Conservation (phyloP, 352 stramenopile genomes). For the Plasmopara viticola region DNA sequence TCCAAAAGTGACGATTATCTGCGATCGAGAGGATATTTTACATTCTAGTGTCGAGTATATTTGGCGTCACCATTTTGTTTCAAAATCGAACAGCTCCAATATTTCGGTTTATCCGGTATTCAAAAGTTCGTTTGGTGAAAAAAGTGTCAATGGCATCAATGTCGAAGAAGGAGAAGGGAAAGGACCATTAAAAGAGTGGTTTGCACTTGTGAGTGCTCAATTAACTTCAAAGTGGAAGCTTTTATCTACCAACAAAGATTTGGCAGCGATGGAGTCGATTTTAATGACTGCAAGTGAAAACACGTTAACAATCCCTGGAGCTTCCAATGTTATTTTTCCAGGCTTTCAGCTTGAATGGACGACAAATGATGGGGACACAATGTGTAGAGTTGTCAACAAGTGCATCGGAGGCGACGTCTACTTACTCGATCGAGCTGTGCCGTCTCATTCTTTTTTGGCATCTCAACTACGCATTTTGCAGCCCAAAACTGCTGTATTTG, state of each 20-base stretch:
- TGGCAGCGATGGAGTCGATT: slow-evolving; percentile 4
- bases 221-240: slow-evolving; percentile 43
- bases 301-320: slow-evolving; percentile 31
- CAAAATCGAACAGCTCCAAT: slow-evolving; percentile 4
- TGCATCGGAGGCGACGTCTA: slow-evolving; percentile 32
- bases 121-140: slow-evolving; percentile 62
- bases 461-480: slow-evolving; percentile 37
- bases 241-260: slow-evolving; percentile 11
- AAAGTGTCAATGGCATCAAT: slow-evolving; percentile 40
- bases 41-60: slow-evolving; percentile 31
- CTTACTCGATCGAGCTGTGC: slow-evolving; percentile 41
- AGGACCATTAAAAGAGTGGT: slow-evolving; percentile 73
- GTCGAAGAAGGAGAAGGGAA: slow-evolving; percentile 77
- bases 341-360: slow-evolving; percentile 37
- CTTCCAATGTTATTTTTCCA: slow-evolving; percentile 13
- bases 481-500: slow-evolving; percentile 35
- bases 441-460: slow-evolving; percentile 28
- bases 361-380: slow-evolving; percentile 16
- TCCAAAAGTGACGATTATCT: slow-evolving; percentile 46
- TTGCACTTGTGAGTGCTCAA: slow-evolving; percentile 33
- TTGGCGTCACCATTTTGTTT: slow-evolving; percentile 23
- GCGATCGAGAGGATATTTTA: slow-evolving; percentile 36
- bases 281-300: slow-evolving; percentile 42
- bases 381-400: slow-evolving; percentile 47
- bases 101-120: slow-evolving; percentile 60